Conservation (phyloP, 2,329 filamentous ascomycete species). For the Trichoderma citrinoviride region DNA sequence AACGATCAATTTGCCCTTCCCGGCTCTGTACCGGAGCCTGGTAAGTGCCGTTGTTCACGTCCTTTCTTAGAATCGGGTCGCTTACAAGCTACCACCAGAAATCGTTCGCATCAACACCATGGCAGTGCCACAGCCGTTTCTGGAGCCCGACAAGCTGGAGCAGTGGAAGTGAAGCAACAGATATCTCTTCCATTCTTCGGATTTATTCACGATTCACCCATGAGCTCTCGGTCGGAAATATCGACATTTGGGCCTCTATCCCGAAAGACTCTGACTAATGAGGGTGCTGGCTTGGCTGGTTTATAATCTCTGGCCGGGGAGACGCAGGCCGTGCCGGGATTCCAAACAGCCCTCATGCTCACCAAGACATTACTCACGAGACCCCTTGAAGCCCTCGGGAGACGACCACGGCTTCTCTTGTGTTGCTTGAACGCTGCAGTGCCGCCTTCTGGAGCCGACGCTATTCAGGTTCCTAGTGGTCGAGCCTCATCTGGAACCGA, state of each 20-base stretch:
- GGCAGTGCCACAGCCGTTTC: conserved; percentile 36
- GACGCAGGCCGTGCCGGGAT: neutral
- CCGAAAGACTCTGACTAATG: neutral
- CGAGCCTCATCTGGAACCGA: neutral
- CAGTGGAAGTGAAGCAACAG: conserved; percentile 21
- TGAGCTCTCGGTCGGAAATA: neutral
- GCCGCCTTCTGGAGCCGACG: neutral
- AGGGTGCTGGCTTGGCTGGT: neutral
- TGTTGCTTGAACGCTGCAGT: neutral
- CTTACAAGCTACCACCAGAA: conserved; percentile 25
- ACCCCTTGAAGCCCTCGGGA: neutral
- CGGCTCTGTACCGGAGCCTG: conserved; percentile 29
- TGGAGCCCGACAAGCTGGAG: conserved; percentile 33
- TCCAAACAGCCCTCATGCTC: neutral
- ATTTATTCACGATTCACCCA: neutral
- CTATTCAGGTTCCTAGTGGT: neutral
- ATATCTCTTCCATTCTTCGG: neutral
- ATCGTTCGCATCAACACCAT: conserved; percentile 31
- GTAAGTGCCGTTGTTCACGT: conserved; percentile 24
- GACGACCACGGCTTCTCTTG: neutral
- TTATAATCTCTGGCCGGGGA: neutral
- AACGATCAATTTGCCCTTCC: conserved; percentile 34
- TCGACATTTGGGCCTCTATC: neutral
- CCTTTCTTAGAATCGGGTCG: neutral
- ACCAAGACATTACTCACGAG: neutral